Percentiles rank a stretch among this genome's conserved stretches.
Conservation (phyloP, 2,329 filamentous ascomycete species). For the Delphinella strobiligena region DNA sequence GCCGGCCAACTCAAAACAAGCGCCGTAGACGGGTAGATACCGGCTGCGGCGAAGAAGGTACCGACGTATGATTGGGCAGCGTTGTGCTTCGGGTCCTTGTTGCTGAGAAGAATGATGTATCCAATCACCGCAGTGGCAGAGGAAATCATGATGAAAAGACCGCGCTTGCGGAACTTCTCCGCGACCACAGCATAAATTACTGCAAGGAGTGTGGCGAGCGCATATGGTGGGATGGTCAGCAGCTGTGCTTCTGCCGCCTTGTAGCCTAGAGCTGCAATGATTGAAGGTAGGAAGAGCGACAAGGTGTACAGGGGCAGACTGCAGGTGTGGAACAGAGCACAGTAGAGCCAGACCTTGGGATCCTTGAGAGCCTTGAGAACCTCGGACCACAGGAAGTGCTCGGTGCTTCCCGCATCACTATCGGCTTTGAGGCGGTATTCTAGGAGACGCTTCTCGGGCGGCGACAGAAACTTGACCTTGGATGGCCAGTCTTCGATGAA, state of each 20-base stretch:
- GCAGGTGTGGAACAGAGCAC: slow-evolving; percentile 60
- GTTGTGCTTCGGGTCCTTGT: slow-evolving; percentile 27
- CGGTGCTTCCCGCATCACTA: slow-evolving; percentile 56
- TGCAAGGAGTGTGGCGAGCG: slow-evolving; percentile 41
- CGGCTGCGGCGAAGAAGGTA: slow-evolving; percentile 34
- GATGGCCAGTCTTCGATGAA: slow-evolving; percentile 41
- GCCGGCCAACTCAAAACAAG: slow-evolving; percentile 58
- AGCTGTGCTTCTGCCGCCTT: slow-evolving; percentile 33
- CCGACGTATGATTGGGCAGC: slow-evolving; percentile 26
- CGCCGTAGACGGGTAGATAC: slow-evolving; percentile 55
- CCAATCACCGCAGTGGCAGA: slow-evolving; percentile 20
- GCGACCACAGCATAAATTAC: slow-evolving; percentile 47
- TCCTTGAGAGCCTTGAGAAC: slow-evolving; percentile 53
- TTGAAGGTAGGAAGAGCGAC: slow-evolving; percentile 40
- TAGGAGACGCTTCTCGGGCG: slow-evolving; percentile 48
- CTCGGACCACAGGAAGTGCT: slow-evolving; percentile 56
- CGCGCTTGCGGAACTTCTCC: slow-evolving; percentile 45
- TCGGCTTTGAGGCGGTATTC: slow-evolving; percentile 53
- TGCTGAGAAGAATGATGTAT: slow-evolving; percentile 26
- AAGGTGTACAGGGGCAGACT: slow-evolving; percentile 43
- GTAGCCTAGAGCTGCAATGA: slow-evolving; percentile 56
- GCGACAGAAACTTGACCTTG: slow-evolving; percentile 41
- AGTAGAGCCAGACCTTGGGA: slow-evolving; percentile 62
- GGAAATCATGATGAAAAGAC: slow-evolving; percentile 51
- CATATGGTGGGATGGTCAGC: slow-evolving; percentile 25